Base-by-base conservation (phyloP, 352 stramenopile species). In the Phytophthora pseudosyringae region DNA sequence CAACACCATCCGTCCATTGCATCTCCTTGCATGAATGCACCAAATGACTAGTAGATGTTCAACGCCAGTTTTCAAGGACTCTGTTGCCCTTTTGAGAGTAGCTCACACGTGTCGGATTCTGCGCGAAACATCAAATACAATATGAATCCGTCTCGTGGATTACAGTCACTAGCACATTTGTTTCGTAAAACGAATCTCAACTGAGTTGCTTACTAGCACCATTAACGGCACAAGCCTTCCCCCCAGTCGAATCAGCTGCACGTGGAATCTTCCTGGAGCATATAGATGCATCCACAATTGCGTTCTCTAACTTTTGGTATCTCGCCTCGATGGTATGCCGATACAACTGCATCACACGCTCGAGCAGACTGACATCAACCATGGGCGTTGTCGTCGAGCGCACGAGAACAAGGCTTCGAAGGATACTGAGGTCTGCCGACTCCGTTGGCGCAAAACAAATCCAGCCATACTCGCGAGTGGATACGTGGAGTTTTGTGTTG, bases 261-360 rank as follows among this genome's bases (percentile, higher is more conserved):
- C 32, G 28, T 44, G 47, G 8, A 6, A 21, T 11, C 7, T 64
- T 57, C 31, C 25, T 56, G 0, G 39, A 36, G 53, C 43, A 48
- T 11, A 64, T 70, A 6, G 54, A 32, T 1, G 46, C 40, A 58
- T 71, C 63, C 15, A 71, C 48, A 5, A 71, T 35, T 13, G 63
- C 43, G 12, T 71, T 71, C 21, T 71, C 63, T n/a, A 71, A 31
- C 9, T 59, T 57, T 44, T 71, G 63, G 9, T 71, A 67, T 26
- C 63, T 45, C 4, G 59, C 26, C 21, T 71, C 56, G 29, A 71
- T 61, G 9, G 63, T 67, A 28, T 51, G 56, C 9, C 55, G 63
- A 54, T 71, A 71, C 31, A 71, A 29, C 8, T 62, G 47, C 56
- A 71, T 71, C 16, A 61, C 49, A 10, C 36, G 48, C 16, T 71